phyloP scores from a whole-genome alignment of 2,329 filamentous ascomycete species.

The Talaromyces sp. region DNA sequence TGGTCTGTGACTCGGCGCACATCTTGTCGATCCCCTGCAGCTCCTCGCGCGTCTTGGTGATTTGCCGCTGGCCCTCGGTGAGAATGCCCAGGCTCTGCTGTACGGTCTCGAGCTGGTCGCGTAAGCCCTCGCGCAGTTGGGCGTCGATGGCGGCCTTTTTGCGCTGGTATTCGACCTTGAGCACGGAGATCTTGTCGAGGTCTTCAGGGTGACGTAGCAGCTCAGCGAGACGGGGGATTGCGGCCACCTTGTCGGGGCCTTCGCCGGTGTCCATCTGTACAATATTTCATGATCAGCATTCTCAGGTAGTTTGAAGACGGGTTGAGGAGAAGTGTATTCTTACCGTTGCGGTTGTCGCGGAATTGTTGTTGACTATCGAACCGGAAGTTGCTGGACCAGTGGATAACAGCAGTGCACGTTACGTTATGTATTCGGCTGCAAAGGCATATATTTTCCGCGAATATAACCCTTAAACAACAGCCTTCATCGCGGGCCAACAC shows the following conservation, averaged over 20 bases:
- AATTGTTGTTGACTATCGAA: not conserved
- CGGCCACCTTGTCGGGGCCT: constrained; percentile 54
- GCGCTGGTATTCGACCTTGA: constrained; percentile 88
- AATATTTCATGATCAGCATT: not conserved
- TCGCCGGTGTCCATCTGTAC: constrained; percentile 4
- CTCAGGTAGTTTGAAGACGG: not conserved
- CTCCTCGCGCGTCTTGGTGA: constrained; percentile 92
- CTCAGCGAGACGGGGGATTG: constrained; percentile 75
- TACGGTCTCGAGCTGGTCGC: constrained; percentile 89
- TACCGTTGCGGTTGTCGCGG: not conserved
- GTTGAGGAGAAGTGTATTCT: not conserved
- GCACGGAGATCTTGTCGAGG: constrained; percentile 84
- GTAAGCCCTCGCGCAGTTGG: constrained; percentile 79
- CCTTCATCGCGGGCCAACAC: not conserved
- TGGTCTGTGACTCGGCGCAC: constrained; percentile 93
- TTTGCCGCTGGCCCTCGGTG: constrained; percentile 82
- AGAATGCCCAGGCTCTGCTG: constrained; percentile 89
- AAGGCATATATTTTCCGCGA: not conserved
- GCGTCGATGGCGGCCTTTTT: constrained; percentile 90
- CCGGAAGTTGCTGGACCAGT: not conserved
- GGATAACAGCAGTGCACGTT: not conserved
- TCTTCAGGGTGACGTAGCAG: constrained; percentile 93
- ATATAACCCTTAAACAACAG: not conserved
- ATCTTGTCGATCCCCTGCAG: constrained; percentile 98
- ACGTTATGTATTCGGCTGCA: not conserved